These are phyloP conservation scores for Metarhizium album DNA, from an alignment of 2,329 filamentous ascomycete species.

Conservation along the genomic window DNA sequence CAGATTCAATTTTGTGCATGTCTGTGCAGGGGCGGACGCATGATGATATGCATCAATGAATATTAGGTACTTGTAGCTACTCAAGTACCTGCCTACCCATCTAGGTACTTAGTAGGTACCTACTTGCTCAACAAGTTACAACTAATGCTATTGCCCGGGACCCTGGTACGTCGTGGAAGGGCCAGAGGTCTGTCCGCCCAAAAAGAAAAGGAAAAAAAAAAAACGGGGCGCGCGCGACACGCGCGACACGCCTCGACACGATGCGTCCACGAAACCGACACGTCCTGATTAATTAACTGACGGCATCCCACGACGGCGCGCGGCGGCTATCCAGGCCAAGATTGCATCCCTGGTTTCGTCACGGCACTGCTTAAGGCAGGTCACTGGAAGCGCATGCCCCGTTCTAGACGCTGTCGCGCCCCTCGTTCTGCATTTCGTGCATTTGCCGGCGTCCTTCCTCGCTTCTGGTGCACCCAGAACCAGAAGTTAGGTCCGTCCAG, in stretches of 20 bases:
- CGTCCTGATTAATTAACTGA: constrained; percentile 26
- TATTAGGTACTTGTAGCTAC: no score
- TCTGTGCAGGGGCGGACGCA: no score
- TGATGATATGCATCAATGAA: no score
- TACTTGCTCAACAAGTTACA: no score
- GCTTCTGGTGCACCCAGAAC: no score
- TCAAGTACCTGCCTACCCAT: no score
- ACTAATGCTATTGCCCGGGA: no score
- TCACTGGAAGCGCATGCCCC: constrained; percentile 7
- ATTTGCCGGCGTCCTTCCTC: background rate
- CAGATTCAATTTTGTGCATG: no score
- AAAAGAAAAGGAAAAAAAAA: background rate
- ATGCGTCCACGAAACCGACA: constrained; percentile 33
- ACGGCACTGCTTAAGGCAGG: background rate
- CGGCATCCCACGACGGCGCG: constrained; percentile 14
- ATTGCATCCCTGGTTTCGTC: constrained; percentile 4
- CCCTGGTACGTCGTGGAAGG: no score
- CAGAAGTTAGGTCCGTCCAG: no score
- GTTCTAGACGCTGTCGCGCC: constrained; percentile 4
- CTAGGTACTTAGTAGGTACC: no score
- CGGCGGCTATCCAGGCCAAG: background rate
- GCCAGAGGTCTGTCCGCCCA: no score
- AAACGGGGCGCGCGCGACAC: constrained; percentile 3
- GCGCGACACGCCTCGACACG: constrained; percentile 23
- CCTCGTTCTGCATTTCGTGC: background rate